phyloP scores from a whole-genome alignment of 106 monocot genomes.

The Dendrobium nobile region DNA sequence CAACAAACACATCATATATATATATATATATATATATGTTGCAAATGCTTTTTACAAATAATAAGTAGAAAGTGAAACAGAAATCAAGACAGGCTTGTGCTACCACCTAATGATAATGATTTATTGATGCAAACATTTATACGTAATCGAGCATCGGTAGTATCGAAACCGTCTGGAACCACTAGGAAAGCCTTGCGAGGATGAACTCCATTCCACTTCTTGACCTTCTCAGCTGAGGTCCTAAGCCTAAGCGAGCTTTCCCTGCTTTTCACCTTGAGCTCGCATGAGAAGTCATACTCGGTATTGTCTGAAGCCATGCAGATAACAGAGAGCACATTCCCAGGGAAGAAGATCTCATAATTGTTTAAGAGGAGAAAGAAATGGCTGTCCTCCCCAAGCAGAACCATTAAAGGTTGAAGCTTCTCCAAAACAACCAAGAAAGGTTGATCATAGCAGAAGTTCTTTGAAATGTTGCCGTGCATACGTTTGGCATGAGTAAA shows the following conservation, averaged over 20 bases:
- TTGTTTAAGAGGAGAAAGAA: conserved; percentile 49
- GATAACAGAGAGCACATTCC: conserved; percentile 28
- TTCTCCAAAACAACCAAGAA: conserved; percentile 19
- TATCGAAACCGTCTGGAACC: conserved; percentile 35
- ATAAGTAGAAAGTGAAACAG: too few species aligned
- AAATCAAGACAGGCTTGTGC: too few species aligned
- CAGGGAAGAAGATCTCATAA: neutral
- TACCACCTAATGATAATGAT: too few species aligned
- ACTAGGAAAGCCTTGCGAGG: conserved; percentile 32
- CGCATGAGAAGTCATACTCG: conserved; percentile 23
- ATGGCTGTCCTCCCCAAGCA: conserved; percentile 24
- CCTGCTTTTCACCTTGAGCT: conserved; percentile 13
- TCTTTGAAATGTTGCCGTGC: conserved; percentile 15
- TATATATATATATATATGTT: too few species aligned
- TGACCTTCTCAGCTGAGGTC: conserved; percentile 16
- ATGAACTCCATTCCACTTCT: conserved; percentile 26
- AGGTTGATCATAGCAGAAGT: conserved; percentile 19
- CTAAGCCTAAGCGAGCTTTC: conserved; percentile 26
- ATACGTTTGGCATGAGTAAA: conserved; percentile 23
- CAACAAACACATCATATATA: too few species aligned
- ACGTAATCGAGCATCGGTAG: neutral
- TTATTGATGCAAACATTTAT: too few species aligned
- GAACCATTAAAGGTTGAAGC: conserved; percentile 17
- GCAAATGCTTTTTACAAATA: too few species aligned
- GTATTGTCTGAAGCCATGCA: conserved; percentile 10